Evolutionary conservation across 2,329 filamentous ascomycete genomes (phyloP), one percentile per base, ranked within the genome.

Genomic region (Berkeleyomyces rouxiae): DNA sequence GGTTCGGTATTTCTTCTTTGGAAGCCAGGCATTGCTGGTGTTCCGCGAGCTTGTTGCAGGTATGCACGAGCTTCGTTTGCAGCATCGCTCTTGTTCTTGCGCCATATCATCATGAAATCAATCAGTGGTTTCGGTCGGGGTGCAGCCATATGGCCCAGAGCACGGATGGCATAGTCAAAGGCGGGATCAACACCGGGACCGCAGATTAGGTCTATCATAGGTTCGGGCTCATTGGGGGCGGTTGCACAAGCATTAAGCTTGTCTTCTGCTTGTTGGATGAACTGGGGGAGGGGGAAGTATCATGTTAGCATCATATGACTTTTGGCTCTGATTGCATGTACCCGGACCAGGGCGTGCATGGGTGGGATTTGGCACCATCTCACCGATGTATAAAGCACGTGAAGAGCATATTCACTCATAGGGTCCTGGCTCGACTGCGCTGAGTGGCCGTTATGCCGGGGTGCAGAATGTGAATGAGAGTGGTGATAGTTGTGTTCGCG

Each of bases 21-120:
- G 31, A 90, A 74, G 5, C 77, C 78, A 46, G 73, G 79, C 51
- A 73, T 78, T 6, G 73, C 74, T 4, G 71, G 68, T 49, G 71
- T 72, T 42, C 71, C 71, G 13, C 76, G 77, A 23, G 76, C 71
- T 62, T 83, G 80, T 67, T 83, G 81, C 31, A 84, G 73, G 68
- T 83, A 78, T 53, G 67, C 73, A 31, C 83, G 78, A 37, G 87
- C 85, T 66, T 86, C 82, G 68, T 83, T 86, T 37, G 91, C 90
- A 31, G 87, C 84, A 73, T 97, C 92, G 67, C 90, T 95, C 76
- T 97, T 97, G 67, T 84, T 88, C 73, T 96, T 97, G 63, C 93
- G 85, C 93, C 93, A 99, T 40, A 95, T 81, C 89, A 99, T 99
- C 72, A 99, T 90, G 23, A 89, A 91, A 73, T 99, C 93, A 69